Conservation (phyloP, 83 land plant genomes). For the Picea mariana region DNA sequence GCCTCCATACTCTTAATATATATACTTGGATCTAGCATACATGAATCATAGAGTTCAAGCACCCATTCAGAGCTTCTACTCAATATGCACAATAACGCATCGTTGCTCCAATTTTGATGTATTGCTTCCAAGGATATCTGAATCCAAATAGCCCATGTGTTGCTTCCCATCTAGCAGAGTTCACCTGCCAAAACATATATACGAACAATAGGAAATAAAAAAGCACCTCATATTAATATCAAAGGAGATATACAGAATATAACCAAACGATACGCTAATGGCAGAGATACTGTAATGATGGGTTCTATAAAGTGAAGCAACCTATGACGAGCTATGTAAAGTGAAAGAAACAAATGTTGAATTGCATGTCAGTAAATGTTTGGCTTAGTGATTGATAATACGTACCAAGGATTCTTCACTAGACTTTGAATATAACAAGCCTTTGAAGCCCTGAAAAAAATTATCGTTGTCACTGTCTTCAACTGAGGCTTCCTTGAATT, state of each 20-base stretch:
- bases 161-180: slow-evolving; percentile 68
- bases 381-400: no score
- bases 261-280: no score
- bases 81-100: slow-evolving; percentile 44
- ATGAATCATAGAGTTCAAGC: slow-evolving; percentile 30
- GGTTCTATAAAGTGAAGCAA: no score
- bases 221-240: no score
- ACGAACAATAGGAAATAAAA: no score
- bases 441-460: slow-evolving; percentile 32
- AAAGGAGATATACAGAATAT: no score
- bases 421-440: slow-evolving; percentile 48
- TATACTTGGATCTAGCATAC: slow-evolving; percentile 15
- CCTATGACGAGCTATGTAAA: no score
- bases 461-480: background rate
- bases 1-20: no score
- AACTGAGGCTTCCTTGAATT: background rate
- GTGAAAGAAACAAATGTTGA: no score
- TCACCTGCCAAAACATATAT: slow-evolving; percentile 27
- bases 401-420: slow-evolving; percentile 53
- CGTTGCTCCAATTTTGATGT: slow-evolving; percentile 44
- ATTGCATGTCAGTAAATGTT: no score
- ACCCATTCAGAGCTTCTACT: slow-evolving; percentile 39
- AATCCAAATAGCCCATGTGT: slow-evolving; percentile 44
- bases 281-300: no score
- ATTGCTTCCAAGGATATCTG: slow-evolving; percentile 53